Percentiles rank a stretch among this genome's conserved stretches.
Evolutionary conservation across 345 rosid genomes (phyloP).

Genomic region (Melastoma malabathricum): DNA sequence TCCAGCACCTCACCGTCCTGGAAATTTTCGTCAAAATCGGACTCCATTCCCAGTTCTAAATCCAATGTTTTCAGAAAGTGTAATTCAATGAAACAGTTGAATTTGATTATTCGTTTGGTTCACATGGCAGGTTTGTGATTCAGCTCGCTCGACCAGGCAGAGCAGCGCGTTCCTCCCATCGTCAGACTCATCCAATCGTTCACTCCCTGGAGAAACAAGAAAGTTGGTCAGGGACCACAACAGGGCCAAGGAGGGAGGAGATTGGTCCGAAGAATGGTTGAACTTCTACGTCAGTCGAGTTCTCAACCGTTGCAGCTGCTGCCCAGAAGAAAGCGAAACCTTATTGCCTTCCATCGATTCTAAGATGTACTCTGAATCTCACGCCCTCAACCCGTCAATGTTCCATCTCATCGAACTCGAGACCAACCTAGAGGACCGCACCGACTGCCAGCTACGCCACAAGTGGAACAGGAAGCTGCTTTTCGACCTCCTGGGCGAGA

Average conservation of each 20-base stretch:
- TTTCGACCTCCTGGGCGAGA: constrained; percentile 53
- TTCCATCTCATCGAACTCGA: constrained; percentile 43
- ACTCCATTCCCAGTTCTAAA: not conserved
- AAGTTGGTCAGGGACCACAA: constrained; percentile 10
- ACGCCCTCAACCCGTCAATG: constrained; percentile 55
- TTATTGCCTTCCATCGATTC: constrained; percentile 24
- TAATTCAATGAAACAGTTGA: too few relatives aligned
- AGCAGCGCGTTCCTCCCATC: constrained; percentile 3
- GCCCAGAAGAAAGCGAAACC: constrained; percentile 24
- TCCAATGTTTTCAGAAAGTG: too few relatives aligned
- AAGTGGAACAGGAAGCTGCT: constrained; percentile 53
- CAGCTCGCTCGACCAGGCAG: constrained; percentile 28
- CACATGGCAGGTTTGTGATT: constrained; percentile 12
- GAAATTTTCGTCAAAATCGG: not conserved
- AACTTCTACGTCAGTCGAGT: constrained; percentile 34
- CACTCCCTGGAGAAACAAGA: constrained; percentile 37
- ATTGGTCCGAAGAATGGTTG: constrained; percentile 4
- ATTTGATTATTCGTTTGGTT: too few relatives aligned
- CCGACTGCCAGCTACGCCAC: constrained; percentile 15
- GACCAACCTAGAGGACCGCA: constrained; percentile 7
- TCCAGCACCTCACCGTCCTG: not conserved
- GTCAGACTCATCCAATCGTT: constrained; percentile 40
- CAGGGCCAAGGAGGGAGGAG: not conserved
- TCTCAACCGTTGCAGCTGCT: constrained; percentile 30
- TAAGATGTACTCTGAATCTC: constrained; percentile 52